A percentile compares a stretch with the other conserved stretches of the same genome.
These are phyloP conservation scores for Zanthoxylum bungeanum DNA, from an alignment of 345 rosid species.

Conservation along the genomic window DNA sequence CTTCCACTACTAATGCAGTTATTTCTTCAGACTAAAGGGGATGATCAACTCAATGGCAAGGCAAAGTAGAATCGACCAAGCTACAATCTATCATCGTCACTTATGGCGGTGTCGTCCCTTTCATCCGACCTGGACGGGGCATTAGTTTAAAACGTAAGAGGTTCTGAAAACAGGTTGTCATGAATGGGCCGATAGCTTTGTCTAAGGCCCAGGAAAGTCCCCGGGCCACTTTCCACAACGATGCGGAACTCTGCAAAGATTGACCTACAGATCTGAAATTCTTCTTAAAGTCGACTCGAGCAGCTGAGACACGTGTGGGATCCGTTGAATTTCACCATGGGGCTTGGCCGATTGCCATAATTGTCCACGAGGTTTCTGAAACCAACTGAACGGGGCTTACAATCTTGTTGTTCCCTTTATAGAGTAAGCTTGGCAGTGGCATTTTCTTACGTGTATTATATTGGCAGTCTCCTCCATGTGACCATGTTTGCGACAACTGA, in stretches of 20 bases:
- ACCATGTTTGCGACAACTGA: too few relatives aligned
- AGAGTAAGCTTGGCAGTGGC: too few relatives aligned
- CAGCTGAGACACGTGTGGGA: slow-evolving; percentile 25
- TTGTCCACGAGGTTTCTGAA: slow-evolving; percentile 2
- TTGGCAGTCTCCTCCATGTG: too few relatives aligned
- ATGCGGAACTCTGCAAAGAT: slow-evolving; percentile 5
- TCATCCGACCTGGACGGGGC: too few relatives aligned
- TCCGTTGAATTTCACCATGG: not conserved
- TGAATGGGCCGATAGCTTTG: not conserved
- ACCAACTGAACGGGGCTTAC: slow-evolving; percentile 19
- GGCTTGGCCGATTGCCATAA: not conserved
- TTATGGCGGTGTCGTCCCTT: too few relatives aligned
- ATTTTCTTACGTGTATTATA: too few relatives aligned
- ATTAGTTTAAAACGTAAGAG: too few relatives aligned
- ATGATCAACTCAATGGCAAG: too few relatives aligned
- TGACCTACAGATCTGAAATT: not conserved
- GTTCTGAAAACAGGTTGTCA: not conserved
- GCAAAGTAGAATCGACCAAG: too few relatives aligned
- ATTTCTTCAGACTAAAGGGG: too few relatives aligned
- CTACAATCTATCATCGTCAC: too few relatives aligned
- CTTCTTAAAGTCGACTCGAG: not conserved
- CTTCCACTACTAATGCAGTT: too few relatives aligned
- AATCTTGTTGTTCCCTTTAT: not conserved
- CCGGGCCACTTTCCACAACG: not conserved
- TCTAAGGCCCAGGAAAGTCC: slow-evolving; percentile 5